Base-by-base conservation (phyloP, 176 grass and related monocot genomes). In the Paspalum notatum region DNA sequence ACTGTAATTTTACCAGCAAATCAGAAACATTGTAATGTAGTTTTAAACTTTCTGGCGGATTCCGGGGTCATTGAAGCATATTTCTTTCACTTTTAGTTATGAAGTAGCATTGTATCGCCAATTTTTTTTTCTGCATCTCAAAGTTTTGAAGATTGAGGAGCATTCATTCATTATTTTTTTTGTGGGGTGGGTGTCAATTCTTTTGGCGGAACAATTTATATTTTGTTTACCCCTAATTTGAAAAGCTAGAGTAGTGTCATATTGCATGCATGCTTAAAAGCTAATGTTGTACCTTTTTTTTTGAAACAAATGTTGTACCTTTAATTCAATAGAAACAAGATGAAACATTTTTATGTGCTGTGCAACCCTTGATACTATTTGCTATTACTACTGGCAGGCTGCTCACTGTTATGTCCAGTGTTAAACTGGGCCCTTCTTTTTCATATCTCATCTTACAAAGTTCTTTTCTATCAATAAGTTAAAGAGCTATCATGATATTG, bases 51-150 rank as follows among this genome's bases (percentile, higher is more conserved):
- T 58, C 20, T 70, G 25, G 44, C 9, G 44, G 67, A 47, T 27
- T 48, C 67, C 49, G 21, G 38, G 13, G 21, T 39, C 4, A 0
- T 16, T 51, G 18, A 74, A 42, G 46, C 50, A 26, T 32, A 63
- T 52, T 74, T 40, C 38, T 83, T 65, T 43, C 32, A 55, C 46
- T 57, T 43, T 32, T 32, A 97, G 25, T 80, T 44, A 6, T 26
- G 50, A 12, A 80, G 39, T 45, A 12, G 21, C 24, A 20, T 14
- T 57, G 40, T 64, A 20, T 21, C 45, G 18, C 41, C 39, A 69
- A 57, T 87, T 87, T 32, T 32, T 56, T 68, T 68, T 54, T 61
- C 45, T 27, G 5, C 39, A 26, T 15, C 17, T 52, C 47, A 40
- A 80, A 80, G 38, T 57, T 54, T 25, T 39, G 50, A 75, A 75